phyloP scores from a whole-genome alignment of 495 filamentous ascomycete species.

The Talaromyces proteolyticus region DNA sequence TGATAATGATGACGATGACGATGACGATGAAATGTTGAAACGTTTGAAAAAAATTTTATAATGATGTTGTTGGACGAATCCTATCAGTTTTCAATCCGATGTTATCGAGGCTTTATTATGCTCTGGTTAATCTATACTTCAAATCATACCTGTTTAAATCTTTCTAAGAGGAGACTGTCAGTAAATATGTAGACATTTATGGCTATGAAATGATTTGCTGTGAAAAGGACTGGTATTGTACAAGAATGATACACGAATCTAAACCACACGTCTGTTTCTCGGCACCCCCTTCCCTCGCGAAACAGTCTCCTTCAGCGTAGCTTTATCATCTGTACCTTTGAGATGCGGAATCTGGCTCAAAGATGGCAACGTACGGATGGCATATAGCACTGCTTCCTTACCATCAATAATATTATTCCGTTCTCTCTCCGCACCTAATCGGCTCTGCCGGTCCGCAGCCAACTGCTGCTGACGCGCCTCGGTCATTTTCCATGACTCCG shows the following conservation, averaged over 20 bases:
- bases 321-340: constrained; percentile 19
- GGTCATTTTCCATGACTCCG: constrained; percentile 74
- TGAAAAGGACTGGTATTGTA: constrained; percentile 6
- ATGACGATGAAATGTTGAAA: too few relatives aligned
- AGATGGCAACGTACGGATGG: constrained; percentile 23
- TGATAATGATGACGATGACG: too few relatives aligned
- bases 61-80: too few relatives aligned
- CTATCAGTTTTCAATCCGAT: too few relatives aligned
- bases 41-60: too few relatives aligned
- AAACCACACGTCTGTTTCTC: neutral
- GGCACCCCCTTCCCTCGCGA: neutral
- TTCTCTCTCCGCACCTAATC: constrained; percentile 18
- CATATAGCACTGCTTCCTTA: constrained; percentile 28
- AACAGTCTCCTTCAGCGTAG: constrained; percentile 8
- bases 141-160: too few relatives aligned
- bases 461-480: constrained; percentile 60
- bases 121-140: too few relatives aligned
- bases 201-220: neutral
- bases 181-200: too few relatives aligned
- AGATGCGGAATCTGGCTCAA: constrained; percentile 20
- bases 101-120: too few relatives aligned
- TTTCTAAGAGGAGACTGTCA: too few relatives aligned
- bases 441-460: constrained; percentile 47
- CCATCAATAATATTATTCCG: constrained; percentile 28
- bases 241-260: neutral